phyloP scores from a whole-genome alignment of 768 basidiomycete species.

The Mycena crocata region DNA sequence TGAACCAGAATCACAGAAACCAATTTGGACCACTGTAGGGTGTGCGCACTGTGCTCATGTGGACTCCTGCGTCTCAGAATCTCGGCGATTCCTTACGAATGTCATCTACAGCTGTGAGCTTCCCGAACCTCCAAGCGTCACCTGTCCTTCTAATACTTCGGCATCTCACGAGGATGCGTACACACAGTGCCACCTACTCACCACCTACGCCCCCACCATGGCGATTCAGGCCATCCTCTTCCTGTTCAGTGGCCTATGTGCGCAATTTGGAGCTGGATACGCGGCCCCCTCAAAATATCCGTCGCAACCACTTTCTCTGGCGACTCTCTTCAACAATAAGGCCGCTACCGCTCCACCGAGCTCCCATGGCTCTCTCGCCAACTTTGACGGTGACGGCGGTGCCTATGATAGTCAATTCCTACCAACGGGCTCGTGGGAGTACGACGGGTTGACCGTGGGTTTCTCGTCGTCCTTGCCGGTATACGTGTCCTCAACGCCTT shows the following conservation, averaged over 20 bases:
- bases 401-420: constrained; percentile 56
- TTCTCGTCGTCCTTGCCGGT: background rate
- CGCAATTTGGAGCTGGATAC: constrained; percentile 9
- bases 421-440: constrained; percentile 51
- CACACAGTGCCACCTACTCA: background rate
- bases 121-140: constrained; percentile 18
- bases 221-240: background rate
- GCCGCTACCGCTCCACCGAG: constrained; percentile 50
- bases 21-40: too few relatives aligned
- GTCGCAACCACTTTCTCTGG: constrained; percentile 45
- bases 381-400: constrained; percentile 53
- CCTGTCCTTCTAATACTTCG: background rate
- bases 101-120: constrained; percentile 9
- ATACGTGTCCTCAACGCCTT: background rate
- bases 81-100: background rate
- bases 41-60: background rate
- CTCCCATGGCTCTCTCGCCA: constrained; percentile 44
- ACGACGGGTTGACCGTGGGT: constrained; percentile 54
- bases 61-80: background rate
- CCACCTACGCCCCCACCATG: constrained; percentile 16
- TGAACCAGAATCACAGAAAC: too few relatives aligned
- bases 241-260: constrained; percentile 16
- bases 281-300: constrained; percentile 39
- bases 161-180: background rate
- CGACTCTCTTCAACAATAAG: constrained; percentile 52